phyloP scores from a whole-genome alignment of 345 rosid genomes.

The Citrus unshiu region DNA sequence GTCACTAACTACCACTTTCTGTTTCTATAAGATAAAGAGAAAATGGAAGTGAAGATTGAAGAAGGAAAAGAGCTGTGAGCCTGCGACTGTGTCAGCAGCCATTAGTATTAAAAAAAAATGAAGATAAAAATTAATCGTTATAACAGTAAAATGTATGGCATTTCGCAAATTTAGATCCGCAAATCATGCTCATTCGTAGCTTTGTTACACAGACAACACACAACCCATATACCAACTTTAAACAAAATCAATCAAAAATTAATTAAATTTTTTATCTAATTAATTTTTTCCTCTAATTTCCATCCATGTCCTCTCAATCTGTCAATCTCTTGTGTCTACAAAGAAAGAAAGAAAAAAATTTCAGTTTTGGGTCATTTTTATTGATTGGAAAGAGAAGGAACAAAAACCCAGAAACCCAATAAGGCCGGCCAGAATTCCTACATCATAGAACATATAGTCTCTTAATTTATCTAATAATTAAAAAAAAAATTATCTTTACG shows the following conservation, averaged over 20 bases:
- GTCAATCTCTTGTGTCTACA: not conserved
- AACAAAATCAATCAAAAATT: not conserved
- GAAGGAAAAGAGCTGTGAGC: not conserved
- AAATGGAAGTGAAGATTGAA: not conserved
- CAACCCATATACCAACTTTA: not conserved
- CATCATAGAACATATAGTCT: not conserved
- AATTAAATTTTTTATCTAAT: not conserved
- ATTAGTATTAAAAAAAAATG: not conserved
- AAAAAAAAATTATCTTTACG: not conserved
- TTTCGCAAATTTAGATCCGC: constrained; percentile 15
- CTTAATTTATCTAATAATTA: too few species aligned
- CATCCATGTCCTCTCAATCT: constrained; percentile 2
- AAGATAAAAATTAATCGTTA: not conserved
- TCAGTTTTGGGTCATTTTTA: not conserved
- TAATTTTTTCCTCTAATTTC: not conserved
- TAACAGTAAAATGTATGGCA: constrained; percentile 16
- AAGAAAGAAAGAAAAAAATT: not conserved
- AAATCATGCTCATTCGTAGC: not conserved
- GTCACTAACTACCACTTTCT: not conserved
- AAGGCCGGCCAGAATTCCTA: constrained; percentile 19
- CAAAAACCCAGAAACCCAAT: constrained; percentile 11
- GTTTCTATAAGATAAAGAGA: not conserved
- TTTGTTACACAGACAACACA: not conserved
- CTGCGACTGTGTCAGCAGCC: not conserved
- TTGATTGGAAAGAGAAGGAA: not conserved